A percentile compares a stretch with the other conserved stretches of the same genome.
Conservation (phyloP, 345 rosid genomes). For the Citrus maxima region DNA sequence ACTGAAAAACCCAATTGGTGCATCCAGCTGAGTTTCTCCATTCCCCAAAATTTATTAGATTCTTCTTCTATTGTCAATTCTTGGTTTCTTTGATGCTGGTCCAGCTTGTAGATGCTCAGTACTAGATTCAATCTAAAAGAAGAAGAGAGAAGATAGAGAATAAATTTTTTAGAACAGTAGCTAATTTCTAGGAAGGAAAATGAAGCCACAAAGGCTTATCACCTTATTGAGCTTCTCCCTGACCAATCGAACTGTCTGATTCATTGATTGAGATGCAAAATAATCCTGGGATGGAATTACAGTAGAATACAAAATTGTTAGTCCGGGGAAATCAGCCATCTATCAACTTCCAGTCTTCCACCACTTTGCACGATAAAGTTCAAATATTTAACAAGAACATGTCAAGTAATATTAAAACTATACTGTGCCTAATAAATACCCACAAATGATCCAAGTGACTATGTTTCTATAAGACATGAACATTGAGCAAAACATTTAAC, state of each 20-base stretch:
- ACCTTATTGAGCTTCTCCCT: constrained; percentile 86
- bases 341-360: constrained; percentile 4
- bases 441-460: not conserved
- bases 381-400: not conserved
- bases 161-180: not conserved
- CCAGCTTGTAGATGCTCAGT: constrained; percentile 36
- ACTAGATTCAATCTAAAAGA: constrained; percentile 59
- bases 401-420: not conserved
- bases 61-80: constrained; percentile 70
- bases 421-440: not conserved
- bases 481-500: not conserved
- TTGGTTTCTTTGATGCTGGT: constrained; percentile 54
- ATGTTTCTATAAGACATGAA: not conserved
- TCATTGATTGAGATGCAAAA: constrained; percentile 76
- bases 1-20: not conserved
- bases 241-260: constrained; percentile 65
- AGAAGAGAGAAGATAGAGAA: not conserved
- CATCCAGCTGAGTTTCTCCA: not conserved
- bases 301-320: not conserved
- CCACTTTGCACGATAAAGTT: not conserved
- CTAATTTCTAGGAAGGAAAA: not conserved
- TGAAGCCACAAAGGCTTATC: constrained; percentile 8
- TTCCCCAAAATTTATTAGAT: constrained; percentile 31
- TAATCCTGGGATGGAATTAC: constrained; percentile 55
- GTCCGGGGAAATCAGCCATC: not conserved